Evolutionary conservation across 2,329 filamentous ascomycete species (phyloP), one percentile per base, ranked within the genome.

Genomic region (Neopestalotiopsis sp.): DNA sequence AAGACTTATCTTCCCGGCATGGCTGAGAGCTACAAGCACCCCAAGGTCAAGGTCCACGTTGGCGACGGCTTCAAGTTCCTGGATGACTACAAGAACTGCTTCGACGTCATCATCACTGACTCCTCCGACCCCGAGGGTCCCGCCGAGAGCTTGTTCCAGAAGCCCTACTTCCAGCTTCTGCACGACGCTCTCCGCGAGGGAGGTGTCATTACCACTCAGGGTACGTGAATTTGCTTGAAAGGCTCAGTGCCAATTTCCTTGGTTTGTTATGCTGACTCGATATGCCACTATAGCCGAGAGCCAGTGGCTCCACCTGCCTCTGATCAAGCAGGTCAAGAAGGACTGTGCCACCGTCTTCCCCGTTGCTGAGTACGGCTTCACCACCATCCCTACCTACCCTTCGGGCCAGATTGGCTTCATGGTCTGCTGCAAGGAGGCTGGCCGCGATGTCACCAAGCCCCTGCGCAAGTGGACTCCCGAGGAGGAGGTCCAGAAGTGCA

Each of bases 331-430:
- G 86, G 92, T 99, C 79, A 97, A 97, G 90, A 95, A 97, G 89
- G 90, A 94, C 80, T 98, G 95, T 92, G 92, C 92, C 83, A 92
- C 96, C 83, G 93, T 99, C 83, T 99, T 99, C 91, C 95, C 96
- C 73, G 93, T 94, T 72, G 96, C 93, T 82, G 96, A 99, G 86
- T 99, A 98, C 86, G 96, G 93, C 77, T 99, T 98, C 90, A 98
- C 95, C 79, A 98, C 95, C 78, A 99, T 99, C 83, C 96, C 96
- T 70, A 99, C 96, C 80, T 99, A 99, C 88, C 96, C 96, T 74
- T 97, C 94, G 68, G 96, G 96, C 81, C 96, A 99, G 87, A 99
- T 99, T 79, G 96, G 96, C 81, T 99, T 99, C 91, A 98, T 99
- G 95, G 94, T 99, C 80, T 98, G 96, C 91, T 93, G 89, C 91